Conservation (phyloP, 441 rosid genomes). For the Euphorbia schlechtendalii region DNA sequence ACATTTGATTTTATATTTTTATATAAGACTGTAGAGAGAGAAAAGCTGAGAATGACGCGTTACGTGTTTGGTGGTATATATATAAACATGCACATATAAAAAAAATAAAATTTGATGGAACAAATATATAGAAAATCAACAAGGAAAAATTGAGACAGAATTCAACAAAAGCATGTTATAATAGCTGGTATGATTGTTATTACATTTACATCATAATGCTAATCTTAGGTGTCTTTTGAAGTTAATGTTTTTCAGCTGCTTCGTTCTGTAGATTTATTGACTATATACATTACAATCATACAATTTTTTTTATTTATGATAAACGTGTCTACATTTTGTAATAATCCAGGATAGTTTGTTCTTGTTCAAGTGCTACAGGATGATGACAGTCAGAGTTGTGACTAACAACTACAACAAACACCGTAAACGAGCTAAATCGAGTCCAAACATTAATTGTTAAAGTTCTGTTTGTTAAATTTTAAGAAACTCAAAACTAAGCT, state of each 20-base stretch:
- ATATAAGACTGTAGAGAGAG: too few species aligned
- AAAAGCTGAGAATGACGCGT: constrained; percentile 21
- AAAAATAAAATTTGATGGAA: too few species aligned
- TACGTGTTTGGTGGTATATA: constrained; percentile 27
- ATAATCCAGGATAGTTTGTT: not conserved
- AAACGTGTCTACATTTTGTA: not conserved
- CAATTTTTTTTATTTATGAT: not conserved
- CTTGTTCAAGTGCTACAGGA: not conserved
- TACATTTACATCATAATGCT: constrained; percentile 1
- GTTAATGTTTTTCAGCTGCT: not conserved
- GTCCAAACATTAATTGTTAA: too few species aligned
- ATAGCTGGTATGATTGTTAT: constrained; percentile 9
- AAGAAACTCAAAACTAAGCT: too few species aligned
- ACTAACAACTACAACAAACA: too few species aligned
- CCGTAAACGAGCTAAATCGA: too few species aligned
- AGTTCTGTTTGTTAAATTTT: too few species aligned
- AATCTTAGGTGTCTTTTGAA: constrained; percentile 27
- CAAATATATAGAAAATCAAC: too few species aligned
- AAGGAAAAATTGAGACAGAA: constrained; percentile 11
- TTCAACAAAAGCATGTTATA: constrained; percentile 22
- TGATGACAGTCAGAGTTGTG: too few species aligned
- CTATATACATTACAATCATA: too few species aligned
- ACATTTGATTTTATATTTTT: not conserved
- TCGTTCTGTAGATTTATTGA: not conserved
- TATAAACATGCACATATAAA: constrained; percentile 5